Conservation (phyloP, 441 rosid species). For the Isatis lusitanica region DNA sequence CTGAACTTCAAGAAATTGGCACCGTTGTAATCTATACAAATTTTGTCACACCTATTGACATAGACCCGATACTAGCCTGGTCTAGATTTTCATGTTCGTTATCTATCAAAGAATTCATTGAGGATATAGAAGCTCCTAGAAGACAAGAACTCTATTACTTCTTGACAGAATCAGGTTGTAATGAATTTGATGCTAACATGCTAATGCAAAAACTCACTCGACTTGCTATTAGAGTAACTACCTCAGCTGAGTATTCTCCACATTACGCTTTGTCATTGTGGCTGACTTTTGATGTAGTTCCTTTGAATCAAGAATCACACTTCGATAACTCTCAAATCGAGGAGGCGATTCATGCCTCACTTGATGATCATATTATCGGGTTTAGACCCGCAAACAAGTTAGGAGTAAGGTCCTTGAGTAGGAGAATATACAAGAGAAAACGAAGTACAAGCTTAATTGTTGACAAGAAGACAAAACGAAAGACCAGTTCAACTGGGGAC, state of each 20-base stretch:
- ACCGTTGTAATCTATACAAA: not conserved
- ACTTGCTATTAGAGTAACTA: not conserved
- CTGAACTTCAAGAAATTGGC: not conserved
- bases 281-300: not conserved
- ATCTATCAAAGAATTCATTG: not conserved
- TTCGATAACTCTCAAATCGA: not conserved
- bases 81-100: conserved; percentile 4
- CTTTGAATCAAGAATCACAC: not conserved
- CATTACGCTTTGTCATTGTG: conserved; percentile 8
- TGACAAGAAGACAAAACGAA: not conserved
- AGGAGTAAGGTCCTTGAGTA: not conserved
- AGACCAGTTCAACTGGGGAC: not conserved
- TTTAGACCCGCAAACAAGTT: conserved; percentile 3
- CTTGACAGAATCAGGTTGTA: conserved; percentile 4
- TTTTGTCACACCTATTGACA: not conserved
- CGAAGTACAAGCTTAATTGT: not conserved
- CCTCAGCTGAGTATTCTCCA: not conserved
- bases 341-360: not conserved
- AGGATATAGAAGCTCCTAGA: not conserved
- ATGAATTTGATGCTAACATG: not conserved
- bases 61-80: not conserved
- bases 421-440: not conserved
- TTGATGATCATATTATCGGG: not conserved
- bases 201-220: not conserved
- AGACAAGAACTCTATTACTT: conserved; percentile 11